phyloP scores from a whole-genome alignment of 768 basidiomycete species.

The Rhodosporidiobolus odoratus region DNA sequence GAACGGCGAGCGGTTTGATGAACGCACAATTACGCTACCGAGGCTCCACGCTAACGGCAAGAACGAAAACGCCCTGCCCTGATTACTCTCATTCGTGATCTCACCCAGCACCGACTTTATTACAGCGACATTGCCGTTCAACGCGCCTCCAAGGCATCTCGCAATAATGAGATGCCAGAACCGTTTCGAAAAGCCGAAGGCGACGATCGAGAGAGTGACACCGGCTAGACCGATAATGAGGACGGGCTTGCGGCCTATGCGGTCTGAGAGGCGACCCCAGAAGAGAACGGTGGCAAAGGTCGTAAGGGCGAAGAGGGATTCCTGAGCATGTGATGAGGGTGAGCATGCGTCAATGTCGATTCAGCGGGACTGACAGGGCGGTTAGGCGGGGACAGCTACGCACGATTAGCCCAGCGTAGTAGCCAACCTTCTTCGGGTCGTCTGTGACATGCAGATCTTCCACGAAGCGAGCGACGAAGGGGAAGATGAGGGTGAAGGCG shows the following conservation, averaged over 20 bases:
- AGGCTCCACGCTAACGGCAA: constrained; percentile 36
- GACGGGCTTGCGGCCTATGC: constrained; percentile 41
- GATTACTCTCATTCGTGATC: constrained; percentile 40
- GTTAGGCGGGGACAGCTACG: background rate
- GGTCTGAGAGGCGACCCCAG: constrained; percentile 40
- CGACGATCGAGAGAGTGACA: constrained; percentile 31
- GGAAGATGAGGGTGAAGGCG: constrained; percentile 35
- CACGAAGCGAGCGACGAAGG: constrained; percentile 27
- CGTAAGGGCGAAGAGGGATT: constrained; percentile 36
- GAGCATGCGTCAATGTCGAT: background rate
- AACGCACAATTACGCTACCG: constrained; percentile 32
- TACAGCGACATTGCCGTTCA: constrained; percentile 35
- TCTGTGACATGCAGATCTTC: constrained; percentile 21
- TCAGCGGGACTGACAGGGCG: no score
- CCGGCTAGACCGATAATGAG: constrained; percentile 38
- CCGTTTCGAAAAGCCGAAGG: constrained; percentile 32
- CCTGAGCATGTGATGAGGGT: background rate
- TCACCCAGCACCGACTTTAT: constrained; percentile 38
- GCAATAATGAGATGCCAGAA: constrained; percentile 33
- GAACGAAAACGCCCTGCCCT: constrained; percentile 39
- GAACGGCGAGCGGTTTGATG: no score
- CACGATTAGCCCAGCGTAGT: constrained; percentile 18
- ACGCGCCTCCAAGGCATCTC: constrained; percentile 26
- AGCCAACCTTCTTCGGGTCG: constrained; percentile 22
- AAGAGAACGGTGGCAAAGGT: constrained; percentile 36